Base-by-base conservation (phyloP, 148 eudicot species). In the Rhododendron simsii region DNA sequence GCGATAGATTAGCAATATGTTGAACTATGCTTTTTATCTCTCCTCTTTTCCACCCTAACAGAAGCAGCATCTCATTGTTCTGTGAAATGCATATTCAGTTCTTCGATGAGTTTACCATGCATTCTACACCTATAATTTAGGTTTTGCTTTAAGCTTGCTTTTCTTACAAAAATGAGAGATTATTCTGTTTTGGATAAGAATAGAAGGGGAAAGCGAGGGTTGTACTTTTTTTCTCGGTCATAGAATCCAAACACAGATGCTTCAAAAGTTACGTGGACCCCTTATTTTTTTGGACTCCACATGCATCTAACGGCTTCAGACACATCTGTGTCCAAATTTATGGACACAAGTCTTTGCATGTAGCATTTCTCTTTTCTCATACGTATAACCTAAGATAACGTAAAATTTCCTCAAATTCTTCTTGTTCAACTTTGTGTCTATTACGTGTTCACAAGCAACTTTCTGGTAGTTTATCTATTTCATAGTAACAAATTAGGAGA, bases 391-490 rank as follows among this genome's bases (percentile, higher is more conserved):
- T 45, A 30, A 50, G 15, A 50, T 50, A 50, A 50, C 53, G 2
- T 50, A 50, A 50, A 12, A 45, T 5, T 57, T 26, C 30, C 13
- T 9, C 1, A 65, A 65, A 26, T 65, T 65, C 33, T 26, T 65
- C 76, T 0, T 28, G 88, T 94, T 78, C 90, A 94, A 41, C 26
- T 75, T 77, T 77, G 80, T 21, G 12, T 77, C 50, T 41, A 41
- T 6, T 9, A 41, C 21, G 80, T 44, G 80, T 75, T 39, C 79
- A 75, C 23, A 75, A 75, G 47, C 47, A 75, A 75, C n/a, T 37
- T 75, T 75, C 37, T 75, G 48, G 21, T 37, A 2, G 79, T 75
- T 3, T 18, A 16, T 33, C 10, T 37, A 75, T 35, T 39, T 75
- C 48, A 55, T 33, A 1, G 35, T 4, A n/a, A 50, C 0, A 5